phyloP scores from a whole-genome alignment of 2,329 filamentous ascomycete genomes.

The Pseudogymnoascus sp. region DNA sequence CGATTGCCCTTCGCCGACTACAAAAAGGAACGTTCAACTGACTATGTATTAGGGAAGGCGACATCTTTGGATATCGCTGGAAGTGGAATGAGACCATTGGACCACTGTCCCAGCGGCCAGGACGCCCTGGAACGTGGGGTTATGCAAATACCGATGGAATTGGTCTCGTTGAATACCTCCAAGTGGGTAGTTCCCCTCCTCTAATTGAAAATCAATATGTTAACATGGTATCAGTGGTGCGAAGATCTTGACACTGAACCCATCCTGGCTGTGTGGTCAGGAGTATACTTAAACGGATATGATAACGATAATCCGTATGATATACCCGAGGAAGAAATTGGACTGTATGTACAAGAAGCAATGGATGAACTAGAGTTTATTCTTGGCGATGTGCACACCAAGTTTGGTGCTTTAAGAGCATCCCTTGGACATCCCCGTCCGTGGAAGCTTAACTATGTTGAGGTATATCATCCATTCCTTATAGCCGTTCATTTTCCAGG shows the following conservation, averaged over 20 bases:
- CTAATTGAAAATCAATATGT: not conserved
- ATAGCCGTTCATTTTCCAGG: not conserved
- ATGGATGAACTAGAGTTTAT: constrained; percentile 45
- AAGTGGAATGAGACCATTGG: constrained; percentile 35
- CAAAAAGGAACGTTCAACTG: constrained; percentile 10
- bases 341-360: constrained; percentile 38
- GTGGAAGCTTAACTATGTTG: constrained; percentile 41
- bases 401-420: constrained; percentile 39
- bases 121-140: constrained; percentile 35
- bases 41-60: constrained; percentile 26
- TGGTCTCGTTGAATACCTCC: constrained; percentile 42
- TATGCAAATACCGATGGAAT: constrained; percentile 38
- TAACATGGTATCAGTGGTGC: constrained; percentile 29
- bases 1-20: constrained; percentile 10
- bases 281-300: constrained; percentile 32
- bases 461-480: constrained; percentile 31
- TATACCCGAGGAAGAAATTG: constrained; percentile 34
- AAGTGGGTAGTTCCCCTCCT: constrained; percentile 14
- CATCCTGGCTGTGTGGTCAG: constrained; percentile 40
- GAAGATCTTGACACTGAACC: constrained; percentile 38
- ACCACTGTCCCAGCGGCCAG: constrained; percentile 28
- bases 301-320: constrained; percentile 21
- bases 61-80: constrained; percentile 22
- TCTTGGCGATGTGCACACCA: constrained; percentile 35
- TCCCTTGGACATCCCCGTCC: constrained; percentile 41